Conservation (phyloP, 2,329 filamentous ascomycete genomes). For the Diaporthe australafricana region DNA sequence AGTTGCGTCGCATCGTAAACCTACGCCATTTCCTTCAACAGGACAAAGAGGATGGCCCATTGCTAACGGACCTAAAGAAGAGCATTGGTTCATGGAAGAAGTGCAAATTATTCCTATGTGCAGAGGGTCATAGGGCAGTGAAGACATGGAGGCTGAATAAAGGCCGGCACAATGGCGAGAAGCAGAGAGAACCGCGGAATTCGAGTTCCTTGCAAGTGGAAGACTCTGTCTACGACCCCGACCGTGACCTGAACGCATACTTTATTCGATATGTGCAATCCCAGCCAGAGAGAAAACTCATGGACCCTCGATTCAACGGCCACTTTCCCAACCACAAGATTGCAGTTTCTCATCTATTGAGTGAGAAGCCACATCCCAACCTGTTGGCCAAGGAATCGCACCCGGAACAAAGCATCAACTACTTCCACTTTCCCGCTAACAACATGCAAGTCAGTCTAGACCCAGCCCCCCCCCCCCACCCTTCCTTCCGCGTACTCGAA, state of each 20-base stretch:
- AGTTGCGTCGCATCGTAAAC: background rate
- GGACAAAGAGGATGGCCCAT: background rate
- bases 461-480: background rate
- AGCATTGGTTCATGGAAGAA: background rate
- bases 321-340: background rate
- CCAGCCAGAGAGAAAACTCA: background rate
- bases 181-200: background rate
- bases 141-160: background rate
- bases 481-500: too few species aligned
- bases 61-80: background rate
- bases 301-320: background rate
- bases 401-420: background rate
- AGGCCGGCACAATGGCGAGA: background rate
- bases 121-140: background rate
- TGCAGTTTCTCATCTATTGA: background rate
- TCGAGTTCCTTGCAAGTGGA: background rate
- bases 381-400: background rate
- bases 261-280: background rate
- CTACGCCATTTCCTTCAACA: background rate
- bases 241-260: background rate
- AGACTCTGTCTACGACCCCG: background rate
- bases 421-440: conserved; percentile 19
- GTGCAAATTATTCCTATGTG: background rate
- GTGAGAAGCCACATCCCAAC: background rate
- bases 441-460: background rate